Evolutionary conservation across 2,329 filamentous ascomycete genomes (phyloP).

Genomic region (Pseudogymnoascus verrucosus): DNA sequence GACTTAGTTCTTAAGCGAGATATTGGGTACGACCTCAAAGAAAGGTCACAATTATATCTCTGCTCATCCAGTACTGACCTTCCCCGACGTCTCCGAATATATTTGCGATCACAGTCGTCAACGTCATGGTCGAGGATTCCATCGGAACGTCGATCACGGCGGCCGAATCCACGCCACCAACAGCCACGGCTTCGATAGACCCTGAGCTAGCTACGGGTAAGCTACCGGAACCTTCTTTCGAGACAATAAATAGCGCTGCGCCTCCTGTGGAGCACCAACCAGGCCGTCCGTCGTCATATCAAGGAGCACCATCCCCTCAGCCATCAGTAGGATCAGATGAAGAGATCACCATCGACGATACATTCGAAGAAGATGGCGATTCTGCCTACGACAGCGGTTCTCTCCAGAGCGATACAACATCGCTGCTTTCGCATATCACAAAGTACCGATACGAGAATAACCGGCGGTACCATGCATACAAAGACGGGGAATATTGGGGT

Average conservation of each 20-base stretch:
- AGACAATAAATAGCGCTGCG: neutral
- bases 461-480: constrained; percentile 39
- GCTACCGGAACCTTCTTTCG: neutral
- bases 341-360: neutral
- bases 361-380: neutral
- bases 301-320: neutral
- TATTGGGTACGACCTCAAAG: neutral
- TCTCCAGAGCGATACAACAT: constrained; percentile 12
- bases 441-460: constrained; percentile 36
- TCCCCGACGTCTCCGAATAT: neutral
- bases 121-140: neutral
- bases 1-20: neutral
- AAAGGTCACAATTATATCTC: neutral
- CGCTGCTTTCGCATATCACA: constrained; percentile 21
- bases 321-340: neutral
- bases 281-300: neutral
- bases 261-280: neutral
- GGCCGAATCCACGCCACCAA: neutral
- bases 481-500: constrained; percentile 33
- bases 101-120: neutral
- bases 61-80: neutral
- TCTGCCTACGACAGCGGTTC: constrained; percentile 11
- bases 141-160: neutral
- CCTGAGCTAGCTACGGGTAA: neutral
- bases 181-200: neutral